A percentile compares a stretch with the other conserved stretches of the same genome.
These are phyloP conservation scores for Apiotrichum gracile DNA, from an alignment of 1,284 basidiomycete genomes.

Conservation along the genomic window DNA sequence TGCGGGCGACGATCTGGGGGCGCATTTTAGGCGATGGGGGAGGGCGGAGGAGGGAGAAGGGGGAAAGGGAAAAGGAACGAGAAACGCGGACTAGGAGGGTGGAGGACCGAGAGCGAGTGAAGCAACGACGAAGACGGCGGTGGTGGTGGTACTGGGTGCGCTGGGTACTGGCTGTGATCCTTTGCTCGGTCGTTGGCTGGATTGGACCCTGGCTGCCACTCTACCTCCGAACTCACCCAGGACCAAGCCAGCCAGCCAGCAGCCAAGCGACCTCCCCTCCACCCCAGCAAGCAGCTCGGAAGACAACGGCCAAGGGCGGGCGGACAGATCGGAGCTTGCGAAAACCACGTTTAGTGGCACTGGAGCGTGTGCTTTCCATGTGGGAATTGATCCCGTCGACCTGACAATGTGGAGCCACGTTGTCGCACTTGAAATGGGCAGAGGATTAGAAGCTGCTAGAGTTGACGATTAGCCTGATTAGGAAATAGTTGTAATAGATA, in stretches of 20 bases:
- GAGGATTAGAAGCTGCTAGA: too few relatives aligned
- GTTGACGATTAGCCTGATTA: too few relatives aligned
- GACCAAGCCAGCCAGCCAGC: too few relatives aligned
- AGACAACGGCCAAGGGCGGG: neutral
- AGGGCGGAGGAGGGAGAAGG: neutral
- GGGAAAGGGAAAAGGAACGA: neutral
- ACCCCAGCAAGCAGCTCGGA: neutral
- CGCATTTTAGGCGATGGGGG: slow-evolving; percentile 9
- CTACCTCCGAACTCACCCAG: too few relatives aligned
- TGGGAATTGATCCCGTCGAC: neutral
- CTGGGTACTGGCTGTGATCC: too few relatives aligned
- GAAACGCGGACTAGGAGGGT: neutral
- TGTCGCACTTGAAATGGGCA: too few relatives aligned
- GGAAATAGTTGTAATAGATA: too few relatives aligned
- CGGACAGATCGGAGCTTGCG: neutral
- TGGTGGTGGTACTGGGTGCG: too few relatives aligned
- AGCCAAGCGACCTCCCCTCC: too few relatives aligned
- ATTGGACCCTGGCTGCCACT: too few relatives aligned
- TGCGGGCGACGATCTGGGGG: slow-evolving; percentile 15
- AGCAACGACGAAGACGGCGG: neutral
- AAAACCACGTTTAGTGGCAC: slow-evolving; percentile 1
- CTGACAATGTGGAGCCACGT: too few relatives aligned
- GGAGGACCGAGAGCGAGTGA: neutral
- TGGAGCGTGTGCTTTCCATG: neutral
- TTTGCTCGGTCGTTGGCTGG: too few relatives aligned